Evolutionary conservation across 768 basidiomycete genomes (phyloP), one percentile per base, ranked within the genome.

Genomic region (Calvatia gigantea): DNA sequence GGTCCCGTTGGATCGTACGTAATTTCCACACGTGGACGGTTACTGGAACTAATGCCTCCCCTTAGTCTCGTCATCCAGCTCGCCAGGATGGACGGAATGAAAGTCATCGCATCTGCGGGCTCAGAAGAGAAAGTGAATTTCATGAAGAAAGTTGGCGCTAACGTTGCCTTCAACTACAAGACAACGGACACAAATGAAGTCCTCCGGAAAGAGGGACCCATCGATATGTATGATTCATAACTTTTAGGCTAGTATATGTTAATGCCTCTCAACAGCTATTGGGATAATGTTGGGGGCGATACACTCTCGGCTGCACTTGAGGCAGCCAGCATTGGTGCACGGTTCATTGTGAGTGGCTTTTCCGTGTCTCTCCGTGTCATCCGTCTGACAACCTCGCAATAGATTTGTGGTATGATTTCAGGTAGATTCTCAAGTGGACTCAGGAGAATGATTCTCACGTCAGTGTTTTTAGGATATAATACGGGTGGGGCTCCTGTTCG

Each of bases 121-220:
- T 75, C 78, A 0, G 82, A 85, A 31, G 77, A 81, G 33, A 87
- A 89, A 68, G 80, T 87, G 4, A 67, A 68, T 7, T 85, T 75
- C 57, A 61, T 85, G 63, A 72, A 70, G 46, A 72, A 72, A 6
- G 59, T 84, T 4, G 84, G 83, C 1, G 78, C 77, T 0, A 83
- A 87, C 56, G 72, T 82, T n/a, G 76, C 72, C 0, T 85, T 85
- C 71, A 85, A 86, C 69, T 86, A 84, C 68, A 85, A 87, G 72
- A 82, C 72, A 0, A 64, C 69, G 1, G 68, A 71, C 46, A 76
- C 78, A 0, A 62, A 61, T 2, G 75, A 80, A 6, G 65, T 81
- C 6, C 70, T 89, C 25, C 56, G 63, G 55, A 71, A 73, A 58
- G 70, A 85, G 53, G 82, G 83, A 2, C 81, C 78, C 0, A 74